Conservation (phyloP, 2,329 filamentous ascomycete genomes). For the Penicillium sp. region DNA sequence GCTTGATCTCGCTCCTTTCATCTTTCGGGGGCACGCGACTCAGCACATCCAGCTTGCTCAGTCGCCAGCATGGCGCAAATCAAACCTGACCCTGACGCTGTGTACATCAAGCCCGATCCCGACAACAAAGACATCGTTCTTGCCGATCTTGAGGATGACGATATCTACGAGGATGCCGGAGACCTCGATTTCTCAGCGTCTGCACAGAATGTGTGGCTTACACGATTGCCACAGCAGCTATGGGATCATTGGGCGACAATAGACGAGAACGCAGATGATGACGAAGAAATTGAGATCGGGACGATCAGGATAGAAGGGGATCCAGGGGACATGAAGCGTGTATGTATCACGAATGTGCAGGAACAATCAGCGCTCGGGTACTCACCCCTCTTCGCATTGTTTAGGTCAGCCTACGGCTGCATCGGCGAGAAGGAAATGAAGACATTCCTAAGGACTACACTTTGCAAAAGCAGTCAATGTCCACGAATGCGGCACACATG, state of each 20-base stretch:
- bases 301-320: constrained; percentile 59
- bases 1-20: neutral
- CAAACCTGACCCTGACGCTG: constrained; percentile 38
- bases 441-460: constrained; percentile 83
- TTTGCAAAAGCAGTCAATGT: constrained; percentile 61
- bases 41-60: too few species aligned
- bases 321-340: constrained; percentile 48
- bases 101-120: constrained; percentile 39
- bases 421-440: constrained; percentile 62
- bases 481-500: constrained; percentile 33
- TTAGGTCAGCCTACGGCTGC: constrained; percentile 64
- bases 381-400: constrained; percentile 29
- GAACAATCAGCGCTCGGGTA: constrained; percentile 7
- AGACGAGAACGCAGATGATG: constrained; percentile 75
- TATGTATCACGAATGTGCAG: constrained; percentile 17
- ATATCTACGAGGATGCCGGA: constrained; percentile 63
- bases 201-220: constrained; percentile 57
- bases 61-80: constrained; percentile 29
- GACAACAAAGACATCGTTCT: constrained; percentile 34
- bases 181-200: constrained; percentile 55
- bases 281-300: constrained; percentile 75
- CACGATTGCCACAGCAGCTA: constrained; percentile 70
- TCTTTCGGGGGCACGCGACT: too few species aligned
- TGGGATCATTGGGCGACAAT: constrained; percentile 73
- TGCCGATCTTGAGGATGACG: constrained; percentile 51